Base-by-base conservation (phyloP, 1,284 basidiomycete species). In the Cryptococcus depauperatus region DNA sequence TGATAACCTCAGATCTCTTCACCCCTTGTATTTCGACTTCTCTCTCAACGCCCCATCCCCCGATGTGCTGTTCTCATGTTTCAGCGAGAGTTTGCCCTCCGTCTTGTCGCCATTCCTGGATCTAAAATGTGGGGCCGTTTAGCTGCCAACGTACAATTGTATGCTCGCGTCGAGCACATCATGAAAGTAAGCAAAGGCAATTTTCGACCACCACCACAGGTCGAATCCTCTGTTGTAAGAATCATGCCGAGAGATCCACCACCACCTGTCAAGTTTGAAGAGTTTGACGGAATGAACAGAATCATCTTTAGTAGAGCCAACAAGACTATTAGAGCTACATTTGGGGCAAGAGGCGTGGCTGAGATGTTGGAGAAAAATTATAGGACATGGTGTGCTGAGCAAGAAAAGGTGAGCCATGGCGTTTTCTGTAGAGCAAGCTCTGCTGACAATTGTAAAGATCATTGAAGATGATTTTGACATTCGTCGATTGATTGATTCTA, bases 41-140 rank as follows among this genome's bases (percentile, higher is more conserved):
- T 98, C 44, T 96, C 93, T 2, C 91, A 97, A 62, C 85, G 93
- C 7, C 93, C 93, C 0, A 77, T 96, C 40, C 91, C 88, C 68
- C 86, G 93, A 27, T 82, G 85, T 52, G 89, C 90, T 23, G 91
- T 98, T 53, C 85, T 98, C 74, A 98, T 98, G 93, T 98, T 98
- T 74, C 93, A 98, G 73, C 84, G 91, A 46, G 93, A 98, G 69
- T 98, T 98, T 63, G 93, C 95, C 0, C 76, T 93, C 48, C 85
- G 95, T 2, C 79, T 99, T 11, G 82, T 90, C 34, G 95, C 93
- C 3, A 76, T 80, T 23, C 90, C 95, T 0, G 83, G 82, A 2
- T 84, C 86, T 8, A 76, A 82, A 22, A 74, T 96, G 6, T 99
- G 95, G 95, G 96, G 91, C 44, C 80, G 93, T 35, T 75, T 99